Base-by-base conservation (phyloP, 441 rosid genomes). In the Biscutella laevigata region DNA sequence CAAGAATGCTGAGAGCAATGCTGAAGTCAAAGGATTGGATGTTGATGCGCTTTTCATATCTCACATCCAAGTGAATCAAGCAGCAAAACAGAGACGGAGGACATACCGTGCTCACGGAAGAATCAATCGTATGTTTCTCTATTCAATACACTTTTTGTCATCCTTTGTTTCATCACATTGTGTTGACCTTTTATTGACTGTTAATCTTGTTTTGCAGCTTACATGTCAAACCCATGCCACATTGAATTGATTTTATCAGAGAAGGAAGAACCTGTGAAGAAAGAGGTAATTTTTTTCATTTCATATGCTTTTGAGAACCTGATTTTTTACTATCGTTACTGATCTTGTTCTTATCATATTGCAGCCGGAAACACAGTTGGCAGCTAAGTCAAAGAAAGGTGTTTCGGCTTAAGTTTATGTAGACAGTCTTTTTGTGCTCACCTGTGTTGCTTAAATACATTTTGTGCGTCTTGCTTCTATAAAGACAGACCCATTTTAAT, bases 161-260 rank as follows among this genome's bases (percentile, higher is more conserved):
- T 8, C 12, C 0, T 13, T 10, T 19, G 2, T 38, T 50, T 7
- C 3, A 10, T 20, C 7, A n/a, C n/a, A n/a, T n/a, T n/a, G n/a
- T n/a, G n/a, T n/a, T n/a, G n/a, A n/a, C n/a, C n/a, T n/a, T n/a
- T n/a, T n/a, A n/a, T n/a, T n/a, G n/a, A n/a, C 7, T 12, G 2
- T 2, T 15, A 7, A 10, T 36, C 1, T 2, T 17, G 3, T 17
- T 20, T 10, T 48, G 57, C 82, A 92, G 97, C 99, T 42, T 88
- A 88, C 62, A 92, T 92, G 99, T 88, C 95, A 7, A 84, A 87
- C 44, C 99, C 97, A 0, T 92, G 99, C 59, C 99, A 88, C 72
- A 88, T 92, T 32, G 97, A 88, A 76, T 64, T 92, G 72, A 76
- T 66, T 33, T 69, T 88, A 61, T 88, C 97, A 0, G 97, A 92